phyloP scores from a whole-genome alignment of 106 monocot genomes.

The Alisma plantagoaquatica region DNA sequence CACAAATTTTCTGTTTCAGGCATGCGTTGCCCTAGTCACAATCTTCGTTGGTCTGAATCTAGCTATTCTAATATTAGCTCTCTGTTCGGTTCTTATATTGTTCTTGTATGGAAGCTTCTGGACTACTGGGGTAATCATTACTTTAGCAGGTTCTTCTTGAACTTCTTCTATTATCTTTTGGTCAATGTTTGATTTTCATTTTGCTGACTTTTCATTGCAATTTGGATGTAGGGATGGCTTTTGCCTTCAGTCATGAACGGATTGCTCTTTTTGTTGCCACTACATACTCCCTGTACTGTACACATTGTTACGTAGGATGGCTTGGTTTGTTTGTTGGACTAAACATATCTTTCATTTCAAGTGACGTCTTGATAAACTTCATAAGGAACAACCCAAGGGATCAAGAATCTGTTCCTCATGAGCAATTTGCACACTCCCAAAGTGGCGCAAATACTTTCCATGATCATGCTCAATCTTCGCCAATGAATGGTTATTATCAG shows the following conservation, averaged over 20 bases:
- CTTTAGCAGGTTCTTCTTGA: background rate
- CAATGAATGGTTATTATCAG: constrained; percentile 20
- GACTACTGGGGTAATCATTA: constrained; percentile 16
- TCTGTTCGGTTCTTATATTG: constrained; percentile 30
- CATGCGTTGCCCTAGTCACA: constrained; percentile 25
- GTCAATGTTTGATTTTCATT: background rate
- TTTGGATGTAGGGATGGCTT: constrained; percentile 38
- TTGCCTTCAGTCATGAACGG: constrained; percentile 58
- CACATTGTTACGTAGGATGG: constrained; percentile 72
- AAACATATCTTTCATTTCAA: constrained; percentile 86
- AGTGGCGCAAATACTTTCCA: constrained; percentile 7
- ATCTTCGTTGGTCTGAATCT: constrained; percentile 48
- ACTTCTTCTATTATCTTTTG: constrained; percentile 1
- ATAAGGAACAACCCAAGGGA: constrained; percentile 52
- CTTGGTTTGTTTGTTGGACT: constrained; percentile 69
- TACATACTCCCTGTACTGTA: constrained; percentile 74
- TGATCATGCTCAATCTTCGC: constrained; percentile 22
- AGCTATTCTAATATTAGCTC: constrained; percentile 34
- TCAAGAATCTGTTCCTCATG: constrained; percentile 21
- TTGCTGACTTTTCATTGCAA: background rate
- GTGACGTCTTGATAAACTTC: constrained; percentile 60
- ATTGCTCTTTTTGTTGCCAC: constrained; percentile 55
- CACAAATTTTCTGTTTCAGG: too few species aligned
- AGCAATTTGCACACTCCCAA: constrained; percentile 19
- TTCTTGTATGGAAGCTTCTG: constrained; percentile 87